Conservation (phyloP, 345 rosid genomes). For the Lenwebbia sp. region DNA sequence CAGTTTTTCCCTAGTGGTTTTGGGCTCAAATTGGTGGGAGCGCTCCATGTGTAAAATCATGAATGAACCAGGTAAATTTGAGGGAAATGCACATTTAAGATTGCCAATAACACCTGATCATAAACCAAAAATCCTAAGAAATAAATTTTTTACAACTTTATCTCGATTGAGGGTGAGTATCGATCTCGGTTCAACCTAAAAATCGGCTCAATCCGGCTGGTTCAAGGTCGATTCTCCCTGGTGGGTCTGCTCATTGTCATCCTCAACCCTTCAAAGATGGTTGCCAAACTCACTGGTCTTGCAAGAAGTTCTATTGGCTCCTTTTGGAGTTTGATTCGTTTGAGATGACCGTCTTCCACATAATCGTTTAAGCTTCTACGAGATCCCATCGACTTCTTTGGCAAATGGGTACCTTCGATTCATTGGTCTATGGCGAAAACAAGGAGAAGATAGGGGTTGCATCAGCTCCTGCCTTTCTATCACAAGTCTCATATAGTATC, state of each 20-base stretch:
- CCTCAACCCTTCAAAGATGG: neutral
- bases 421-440: too few relatives aligned
- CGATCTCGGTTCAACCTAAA: neutral
- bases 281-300: neutral
- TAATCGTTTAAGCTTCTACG: too few relatives aligned
- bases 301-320: neutral
- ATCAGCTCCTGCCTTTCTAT: too few relatives aligned
- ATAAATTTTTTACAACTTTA: neutral
- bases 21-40: neutral
- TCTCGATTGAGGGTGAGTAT: neutral
- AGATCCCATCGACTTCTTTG: too few relatives aligned
- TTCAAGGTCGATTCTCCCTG: neutral
- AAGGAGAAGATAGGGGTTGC: too few relatives aligned
- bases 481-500: too few relatives aligned
- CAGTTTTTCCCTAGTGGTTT: neutral
- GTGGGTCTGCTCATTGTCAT: neutral
- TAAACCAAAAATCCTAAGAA: neutral
- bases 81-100: neutral
- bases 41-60: neutral
- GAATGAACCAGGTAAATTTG: neutral
- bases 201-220: neutral
- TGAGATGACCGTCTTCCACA: neutral
- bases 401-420: too few relatives aligned
- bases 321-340: neutral
- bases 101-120: neutral